A percentile compares a stretch with the other conserved stretches of the same genome.
These are phyloP conservation scores for Penicillium cinerascens DNA, from an alignment of 495 filamentous ascomycete species.

Conservation along the genomic window DNA sequence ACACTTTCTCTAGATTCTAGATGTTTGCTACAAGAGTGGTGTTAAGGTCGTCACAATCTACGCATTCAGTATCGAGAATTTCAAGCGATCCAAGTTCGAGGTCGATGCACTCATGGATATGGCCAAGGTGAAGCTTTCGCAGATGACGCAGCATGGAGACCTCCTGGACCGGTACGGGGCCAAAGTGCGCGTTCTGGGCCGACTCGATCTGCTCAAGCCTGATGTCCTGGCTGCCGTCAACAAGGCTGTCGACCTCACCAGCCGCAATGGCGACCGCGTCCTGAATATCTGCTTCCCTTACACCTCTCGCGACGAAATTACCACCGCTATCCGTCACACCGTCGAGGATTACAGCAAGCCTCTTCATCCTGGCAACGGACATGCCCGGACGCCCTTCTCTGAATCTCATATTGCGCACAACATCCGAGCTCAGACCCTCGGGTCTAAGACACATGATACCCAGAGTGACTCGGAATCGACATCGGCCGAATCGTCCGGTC, in stretches of 20 bases:
- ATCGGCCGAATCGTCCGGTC: conserved; percentile 30
- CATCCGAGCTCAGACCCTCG: conserved; percentile 58
- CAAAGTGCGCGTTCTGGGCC: conserved; percentile 75
- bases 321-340: conserved; percentile 80
- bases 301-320: conserved; percentile 94
- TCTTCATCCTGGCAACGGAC: conserved; percentile 37
- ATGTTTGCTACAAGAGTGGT: conserved; percentile 95
- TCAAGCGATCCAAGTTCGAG: conserved; percentile 96
- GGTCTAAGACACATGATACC: conserved; percentile 37
- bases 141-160: conserved; percentile 89
- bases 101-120: conserved; percentile 98
- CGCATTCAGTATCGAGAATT: conserved; percentile 98
- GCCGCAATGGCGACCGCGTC: conserved; percentile 73
- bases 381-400: conserved; percentile 67
- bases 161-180: conserved; percentile 91
- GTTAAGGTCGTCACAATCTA: conserved; percentile 95
- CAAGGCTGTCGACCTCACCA: conserved; percentile 75
- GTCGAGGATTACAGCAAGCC: conserved; percentile 78
- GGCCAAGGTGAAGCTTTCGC: conserved; percentile 87
- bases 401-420: conserved; percentile 82
- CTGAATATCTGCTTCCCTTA: conserved; percentile 98
- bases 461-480: conserved; percentile 36
- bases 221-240: conserved; percentile 89
- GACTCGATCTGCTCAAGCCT: conserved; percentile 70
- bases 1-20: conserved; percentile 64